phyloP scores from a whole-genome alignment of 257 asterid genomes.

The Solanum piurae region DNA sequence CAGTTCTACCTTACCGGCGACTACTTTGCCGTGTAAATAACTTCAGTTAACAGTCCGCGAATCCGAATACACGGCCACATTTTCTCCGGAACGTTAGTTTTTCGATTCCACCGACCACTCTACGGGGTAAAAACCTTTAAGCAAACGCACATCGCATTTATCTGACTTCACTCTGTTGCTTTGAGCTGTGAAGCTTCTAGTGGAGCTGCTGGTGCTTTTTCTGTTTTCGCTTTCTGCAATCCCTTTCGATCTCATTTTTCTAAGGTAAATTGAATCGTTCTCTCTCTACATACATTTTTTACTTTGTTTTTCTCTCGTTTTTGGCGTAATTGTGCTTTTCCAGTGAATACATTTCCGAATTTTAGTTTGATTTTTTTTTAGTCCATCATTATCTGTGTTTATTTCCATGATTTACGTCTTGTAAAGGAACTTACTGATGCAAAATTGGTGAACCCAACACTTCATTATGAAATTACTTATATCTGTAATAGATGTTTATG shows the following conservation, averaged over 20 bases:
- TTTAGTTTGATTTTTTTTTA: background rate
- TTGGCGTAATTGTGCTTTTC: slow-evolving; percentile 7
- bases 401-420: background rate
- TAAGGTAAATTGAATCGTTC: slow-evolving; percentile 24
- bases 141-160: background rate
- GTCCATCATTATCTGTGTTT: background rate
- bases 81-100: slow-evolving; percentile 10
- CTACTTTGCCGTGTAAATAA: background rate
- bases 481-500: background rate
- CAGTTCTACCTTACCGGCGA: background rate
- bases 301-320: slow-evolving; percentile 13
- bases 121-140: background rate
- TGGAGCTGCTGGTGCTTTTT: slow-evolving; percentile 7
- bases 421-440: background rate
- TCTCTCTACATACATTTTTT: background rate
- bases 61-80: slow-evolving; percentile 31
- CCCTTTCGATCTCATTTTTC: slow-evolving; percentile 47
- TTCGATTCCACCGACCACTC: background rate
- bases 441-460: background rate
- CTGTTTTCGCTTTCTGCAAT: slow-evolving; percentile 12
- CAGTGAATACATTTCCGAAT: background rate
- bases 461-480: background rate
- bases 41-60: background rate
- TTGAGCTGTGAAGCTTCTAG: background rate
- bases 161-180: background rate